Evolutionary conservation across 179 eudicot species (phyloP), one percentile per base, ranked within the genome.

Genomic region (Drosera spatulata): DNA sequence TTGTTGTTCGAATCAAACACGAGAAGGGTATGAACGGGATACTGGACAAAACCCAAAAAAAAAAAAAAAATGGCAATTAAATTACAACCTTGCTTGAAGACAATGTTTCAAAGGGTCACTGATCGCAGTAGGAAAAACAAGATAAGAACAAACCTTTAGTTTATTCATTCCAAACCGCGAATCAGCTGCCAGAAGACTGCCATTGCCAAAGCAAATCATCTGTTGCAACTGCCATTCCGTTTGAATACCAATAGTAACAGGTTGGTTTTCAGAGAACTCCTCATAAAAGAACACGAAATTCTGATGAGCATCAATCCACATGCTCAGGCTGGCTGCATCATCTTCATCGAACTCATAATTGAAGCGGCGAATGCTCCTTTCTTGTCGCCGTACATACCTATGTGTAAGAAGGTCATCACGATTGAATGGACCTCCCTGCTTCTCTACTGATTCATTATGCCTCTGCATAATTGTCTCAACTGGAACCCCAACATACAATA

Each of bases 181-280:
- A 80, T 86, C 81, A 70, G 85, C 84, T 64, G 80, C 89, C 65
- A 91, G 62, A 41, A 91, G 91, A 61, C 87, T 67, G 56, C 74
- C 73, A 69, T 88, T 88, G 13, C 98, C 98, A 81, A 85, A 91
- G 49, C 75, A 87, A 59, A 88, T 80, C 98, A 91, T 78, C 66
- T 88, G 98, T 55, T 88, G 98, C 86, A 91, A 73, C 68, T 91
- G 98, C 98, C 98, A 91, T 64, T 91, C 98, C 39, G 95, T 80
- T 71, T 91, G 96, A 69, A 91, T 82, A 56, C 96, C 96, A 70
- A 91, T 66, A 44, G 81, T 72, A 63, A 91, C 88, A 33, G 96
- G 90, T 53, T 66, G 76, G 15, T 70, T 75, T 61, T 84, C 89
- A 37, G 91, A 82, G 72, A 75, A 91, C 66, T 91, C 90, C 67